These are phyloP conservation scores for Lachancea kluyveri DNA, from an alignment of 805 yeast species.

Conservation along the genomic window DNA sequence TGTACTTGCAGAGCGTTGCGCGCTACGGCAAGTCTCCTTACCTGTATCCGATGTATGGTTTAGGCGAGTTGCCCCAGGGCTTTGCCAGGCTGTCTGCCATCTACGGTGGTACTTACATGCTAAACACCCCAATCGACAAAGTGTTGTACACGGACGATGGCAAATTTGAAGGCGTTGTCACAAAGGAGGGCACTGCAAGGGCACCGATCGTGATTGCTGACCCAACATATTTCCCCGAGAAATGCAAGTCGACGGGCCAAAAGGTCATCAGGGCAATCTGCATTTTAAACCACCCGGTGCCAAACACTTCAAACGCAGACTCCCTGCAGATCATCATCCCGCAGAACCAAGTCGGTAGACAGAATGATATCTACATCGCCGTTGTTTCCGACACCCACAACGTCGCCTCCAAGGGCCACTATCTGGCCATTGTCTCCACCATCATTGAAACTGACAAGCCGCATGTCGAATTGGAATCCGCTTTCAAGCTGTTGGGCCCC, in stretches of 20 bases:
- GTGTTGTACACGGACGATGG: constrained; percentile 66
- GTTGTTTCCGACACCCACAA: constrained; percentile 84
- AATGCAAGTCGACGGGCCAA: constrained; percentile 33
- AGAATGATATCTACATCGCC: constrained; percentile 92
- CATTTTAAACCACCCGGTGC: constrained; percentile 81
- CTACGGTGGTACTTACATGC: constrained; percentile 97
- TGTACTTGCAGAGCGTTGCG: constrained; percentile 87
- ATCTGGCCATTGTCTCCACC: constrained; percentile 89
- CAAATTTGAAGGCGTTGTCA: constrained; percentile 74
- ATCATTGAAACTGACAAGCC: constrained; percentile 91
- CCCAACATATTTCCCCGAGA: constrained; percentile 90
- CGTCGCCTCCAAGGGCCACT: constrained; percentile 84
- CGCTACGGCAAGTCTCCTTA: constrained; percentile 96
- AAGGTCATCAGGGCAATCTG: constrained; percentile 51
- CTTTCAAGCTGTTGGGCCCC: constrained; percentile 82
- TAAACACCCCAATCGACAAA: constrained; percentile 93
- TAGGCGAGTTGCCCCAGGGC: constrained; percentile 98
- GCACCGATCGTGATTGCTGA: constrained; percentile 95
- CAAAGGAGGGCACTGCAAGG: constrained; percentile 85
- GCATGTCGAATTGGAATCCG: constrained; percentile 87
- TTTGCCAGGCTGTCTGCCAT: constrained; percentile 95
- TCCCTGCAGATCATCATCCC: constrained; percentile 94
- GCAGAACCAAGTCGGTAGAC: constrained; percentile 88
- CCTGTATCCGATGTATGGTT: constrained; percentile 90
- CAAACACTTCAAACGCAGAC: constrained; percentile 74